phyloP scores from a whole-genome alignment of 805 yeast species.

The Sungouiozyma ichnusensis region DNA sequence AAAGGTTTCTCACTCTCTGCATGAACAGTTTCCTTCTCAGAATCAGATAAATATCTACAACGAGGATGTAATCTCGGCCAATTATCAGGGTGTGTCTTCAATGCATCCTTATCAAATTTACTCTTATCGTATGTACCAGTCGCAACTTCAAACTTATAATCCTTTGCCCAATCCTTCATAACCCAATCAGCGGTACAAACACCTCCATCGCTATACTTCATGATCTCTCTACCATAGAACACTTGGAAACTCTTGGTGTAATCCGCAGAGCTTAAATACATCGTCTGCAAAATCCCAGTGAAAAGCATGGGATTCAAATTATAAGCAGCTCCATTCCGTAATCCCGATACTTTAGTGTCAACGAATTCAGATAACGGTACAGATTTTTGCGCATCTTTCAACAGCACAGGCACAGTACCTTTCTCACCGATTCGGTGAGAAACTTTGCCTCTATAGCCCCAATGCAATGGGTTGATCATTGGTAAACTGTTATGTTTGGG shows the following conservation, averaged over 20 bases:
- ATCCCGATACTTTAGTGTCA: conserved; percentile 32
- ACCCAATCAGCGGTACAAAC: conserved; percentile 68
- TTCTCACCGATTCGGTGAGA: conserved; percentile 17
- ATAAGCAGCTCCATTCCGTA: conserved; percentile 39
- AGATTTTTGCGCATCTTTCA: conserved; percentile 11
- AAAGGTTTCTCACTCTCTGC: conserved; percentile 38
- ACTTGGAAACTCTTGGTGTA: conserved; percentile 43
- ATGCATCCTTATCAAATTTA: conserved; percentile 25
- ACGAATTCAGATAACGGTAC: conserved; percentile 17
- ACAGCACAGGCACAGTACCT: conserved; percentile 16
- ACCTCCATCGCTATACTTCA: conserved; percentile 55
- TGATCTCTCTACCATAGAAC: conserved; percentile 64
- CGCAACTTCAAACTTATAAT: conserved; percentile 10
- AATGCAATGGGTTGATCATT: conserved; percentile 23
- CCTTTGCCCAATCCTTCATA: conserved; percentile 19
- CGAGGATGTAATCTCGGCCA: conserved; percentile 59
- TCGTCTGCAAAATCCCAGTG: conserved; percentile 71
- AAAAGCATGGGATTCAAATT: conserved; percentile 52
- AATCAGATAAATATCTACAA: conserved; percentile 47
- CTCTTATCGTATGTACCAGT: conserved; percentile 16
- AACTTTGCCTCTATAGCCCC: conserved; percentile 29
- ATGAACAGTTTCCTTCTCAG: conserved; percentile 32
- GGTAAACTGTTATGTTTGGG: conserved; percentile 9
- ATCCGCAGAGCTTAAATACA: conserved; percentile 49
- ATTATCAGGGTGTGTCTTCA: conserved; percentile 38